Evolutionary conservation across 768 basidiomycete species (phyloP).

Genomic region (Hemileccinum impolitum): DNA sequence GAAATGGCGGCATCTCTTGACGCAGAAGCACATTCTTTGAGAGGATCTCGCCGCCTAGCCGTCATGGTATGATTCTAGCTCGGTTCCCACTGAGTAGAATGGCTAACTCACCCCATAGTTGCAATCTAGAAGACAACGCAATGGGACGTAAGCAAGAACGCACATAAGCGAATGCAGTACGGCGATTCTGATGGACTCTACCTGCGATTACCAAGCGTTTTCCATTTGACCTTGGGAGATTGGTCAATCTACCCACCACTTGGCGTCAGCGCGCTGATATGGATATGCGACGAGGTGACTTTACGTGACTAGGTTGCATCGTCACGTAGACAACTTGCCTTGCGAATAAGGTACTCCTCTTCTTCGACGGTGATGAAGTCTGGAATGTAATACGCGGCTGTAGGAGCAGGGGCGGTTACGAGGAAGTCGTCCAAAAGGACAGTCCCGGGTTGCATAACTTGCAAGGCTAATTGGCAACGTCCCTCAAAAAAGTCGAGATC

Average conservation of each 20-base stretch:
- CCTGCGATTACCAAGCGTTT: conserved; percentile 38
- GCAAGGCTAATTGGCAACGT: conserved; percentile 2
- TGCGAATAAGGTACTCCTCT: conserved; percentile 72
- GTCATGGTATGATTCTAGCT: conserved; percentile 5
- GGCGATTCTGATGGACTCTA: not conserved
- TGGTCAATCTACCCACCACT: conserved; percentile 57
- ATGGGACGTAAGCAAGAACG: conserved; percentile 1
- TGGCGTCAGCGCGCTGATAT: conserved; percentile 16
- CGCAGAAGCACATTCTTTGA: conserved; percentile 65
- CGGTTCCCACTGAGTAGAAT: not conserved
- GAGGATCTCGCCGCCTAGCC: conserved; percentile 69
- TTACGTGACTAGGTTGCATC: not conserved
- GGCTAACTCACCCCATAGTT: conserved; percentile 61
- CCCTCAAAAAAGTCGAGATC: conserved; percentile 1
- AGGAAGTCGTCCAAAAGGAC: conserved; percentile 12
- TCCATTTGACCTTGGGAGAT: conserved; percentile 82
- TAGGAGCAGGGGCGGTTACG: conserved; percentile 24
- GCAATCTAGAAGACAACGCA: conserved; percentile 45
- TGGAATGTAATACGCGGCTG: conserved; percentile 65
- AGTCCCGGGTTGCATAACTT: conserved; percentile 11
- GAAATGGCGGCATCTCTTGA: conserved; percentile 67
- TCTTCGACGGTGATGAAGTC: conserved; percentile 75
- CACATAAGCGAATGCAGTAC: too few species aligned
- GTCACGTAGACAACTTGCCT: conserved; percentile 42
- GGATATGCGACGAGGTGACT: not conserved